Evolutionary conservation across 768 basidiomycete species (phyloP).

Genomic region (Mycena pura): DNA sequence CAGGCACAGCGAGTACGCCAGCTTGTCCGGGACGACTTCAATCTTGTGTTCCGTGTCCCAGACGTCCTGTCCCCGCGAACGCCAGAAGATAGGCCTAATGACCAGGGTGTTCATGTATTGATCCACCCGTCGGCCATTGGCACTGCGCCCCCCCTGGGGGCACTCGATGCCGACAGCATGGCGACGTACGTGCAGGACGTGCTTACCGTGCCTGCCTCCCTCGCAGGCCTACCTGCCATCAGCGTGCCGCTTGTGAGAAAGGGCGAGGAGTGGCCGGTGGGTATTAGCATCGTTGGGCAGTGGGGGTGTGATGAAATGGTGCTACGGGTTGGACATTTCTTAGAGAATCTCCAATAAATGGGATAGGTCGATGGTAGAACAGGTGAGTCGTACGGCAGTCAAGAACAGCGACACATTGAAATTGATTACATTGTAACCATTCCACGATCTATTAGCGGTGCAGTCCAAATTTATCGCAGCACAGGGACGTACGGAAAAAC

Average conservation of each 20-base stretch:
- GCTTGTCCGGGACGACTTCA: slow-evolving; percentile 75
- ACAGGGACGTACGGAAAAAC: slow-evolving; percentile 61
- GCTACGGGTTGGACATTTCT: slow-evolving; percentile 55
- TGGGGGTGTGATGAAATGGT: slow-evolving; percentile 82
- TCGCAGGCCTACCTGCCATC: slow-evolving; percentile 88
- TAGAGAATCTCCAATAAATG: slow-evolving; percentile 40
- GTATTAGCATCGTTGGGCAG: slow-evolving; percentile 83
- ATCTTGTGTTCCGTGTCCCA: slow-evolving; percentile 65
- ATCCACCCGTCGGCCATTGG: slow-evolving; percentile 88
- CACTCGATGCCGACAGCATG: slow-evolving; percentile 32
- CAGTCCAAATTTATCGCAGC: background rate
- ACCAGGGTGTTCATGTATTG: slow-evolving; percentile 72
- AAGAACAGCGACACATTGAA: slow-evolving; percentile 63
- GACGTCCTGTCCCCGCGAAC: slow-evolving; percentile 49
- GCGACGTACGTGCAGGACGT: slow-evolving; percentile 89
- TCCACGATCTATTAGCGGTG: slow-evolving; percentile 64
- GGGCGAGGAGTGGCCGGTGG: slow-evolving; percentile 82
- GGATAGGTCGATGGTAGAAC: background rate
- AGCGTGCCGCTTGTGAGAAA: slow-evolving; percentile 60
- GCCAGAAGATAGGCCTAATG: background rate
- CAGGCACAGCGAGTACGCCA: slow-evolving; percentile 87
- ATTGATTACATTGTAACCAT: slow-evolving; percentile 63
- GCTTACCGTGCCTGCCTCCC: slow-evolving; percentile 88
- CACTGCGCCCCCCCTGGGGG: slow-evolving; percentile 72
- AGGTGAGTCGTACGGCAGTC: slow-evolving; percentile 42